Evolutionary conservation across 176 grass and related monocot species (phyloP).

Genomic region (Pontederia crassipes): DNA sequence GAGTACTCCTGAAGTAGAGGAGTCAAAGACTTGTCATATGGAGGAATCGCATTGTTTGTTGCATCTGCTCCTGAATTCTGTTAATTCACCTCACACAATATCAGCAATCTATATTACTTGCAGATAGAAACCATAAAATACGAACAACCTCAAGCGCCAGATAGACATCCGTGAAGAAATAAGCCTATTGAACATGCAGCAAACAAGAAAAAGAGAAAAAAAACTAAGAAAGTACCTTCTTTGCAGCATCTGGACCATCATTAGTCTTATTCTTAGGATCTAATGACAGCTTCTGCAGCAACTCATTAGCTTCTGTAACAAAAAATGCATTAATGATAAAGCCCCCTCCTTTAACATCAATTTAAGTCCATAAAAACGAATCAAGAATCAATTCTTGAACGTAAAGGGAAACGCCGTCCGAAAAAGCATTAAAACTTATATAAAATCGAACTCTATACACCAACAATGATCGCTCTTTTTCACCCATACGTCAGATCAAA

Average conservation of each 20-base stretch:
- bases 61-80: slow-evolving; percentile 22
- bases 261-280: slow-evolving; percentile 28
- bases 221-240: slow-evolving; percentile 26
- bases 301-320: slow-evolving; percentile 39
- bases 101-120: not conserved
- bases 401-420: too few relatives aligned
- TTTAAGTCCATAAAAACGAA: too few relatives aligned
- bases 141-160: not conserved
- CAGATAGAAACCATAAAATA: not conserved
- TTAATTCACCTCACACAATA: not conserved
- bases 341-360: not conserved
- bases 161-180: not conserved
- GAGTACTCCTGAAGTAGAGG: slow-evolving; percentile 31
- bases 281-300: slow-evolving; percentile 47
- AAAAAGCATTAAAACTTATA: too few relatives aligned
- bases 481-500: too few relatives aligned
- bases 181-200: too few relatives aligned
- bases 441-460: too few relatives aligned
- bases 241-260: slow-evolving; percentile 25
- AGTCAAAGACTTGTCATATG: slow-evolving; percentile 29
- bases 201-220: not conserved
- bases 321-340: not conserved
- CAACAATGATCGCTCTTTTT: too few relatives aligned
- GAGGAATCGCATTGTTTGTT: slow-evolving; percentile 8
- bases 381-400: too few relatives aligned